Percentiles rank a stretch among this genome's conserved stretches.
These are phyloP conservation scores for Pseudonitzschia multistriata DNA, from an alignment of 108 stramenopile species.

Conservation along the genomic window DNA sequence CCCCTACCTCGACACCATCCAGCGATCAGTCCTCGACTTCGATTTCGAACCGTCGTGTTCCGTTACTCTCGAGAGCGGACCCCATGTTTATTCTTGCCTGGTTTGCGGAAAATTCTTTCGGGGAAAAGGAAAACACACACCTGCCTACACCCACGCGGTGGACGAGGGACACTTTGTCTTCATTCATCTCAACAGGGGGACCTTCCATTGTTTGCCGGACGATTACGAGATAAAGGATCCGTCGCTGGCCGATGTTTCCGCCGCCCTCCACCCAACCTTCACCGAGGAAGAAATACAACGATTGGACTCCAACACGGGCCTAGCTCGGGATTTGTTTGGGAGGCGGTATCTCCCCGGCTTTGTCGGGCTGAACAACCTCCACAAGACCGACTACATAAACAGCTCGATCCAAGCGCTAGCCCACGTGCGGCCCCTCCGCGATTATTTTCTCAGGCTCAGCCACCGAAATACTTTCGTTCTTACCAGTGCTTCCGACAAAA, in stretches of 20 bases:
- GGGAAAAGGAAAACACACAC: constrained; percentile 87
- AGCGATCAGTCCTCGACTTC: constrained; percentile 93
- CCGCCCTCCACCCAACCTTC: constrained; percentile 84
- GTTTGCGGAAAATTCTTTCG: constrained; percentile 98
- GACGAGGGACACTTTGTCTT: constrained; percentile 92
- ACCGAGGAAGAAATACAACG: constrained; percentile 56
- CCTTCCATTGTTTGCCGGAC: constrained; percentile 95
- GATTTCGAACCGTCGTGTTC: constrained; percentile 94
- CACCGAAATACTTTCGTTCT: constrained; percentile 23
- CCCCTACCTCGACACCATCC: constrained; percentile 98
- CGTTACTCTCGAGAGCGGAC: constrained; percentile 81
- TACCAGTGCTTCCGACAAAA: not conserved
- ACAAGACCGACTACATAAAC: constrained; percentile 93
- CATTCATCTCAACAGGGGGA: constrained; percentile 77
- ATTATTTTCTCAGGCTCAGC: constrained; percentile 81
- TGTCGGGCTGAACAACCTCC: constrained; percentile 93
- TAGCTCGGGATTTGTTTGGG: constrained; percentile 90
- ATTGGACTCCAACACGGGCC: constrained; percentile 72
- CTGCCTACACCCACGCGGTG: constrained; percentile 94
- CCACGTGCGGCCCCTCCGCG: constrained; percentile 88
- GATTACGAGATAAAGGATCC: constrained; percentile 91
- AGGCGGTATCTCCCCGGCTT: constrained; percentile 93
- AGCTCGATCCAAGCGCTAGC: constrained; percentile 89
- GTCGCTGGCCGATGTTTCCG: constrained; percentile 82
- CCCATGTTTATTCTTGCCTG: constrained; percentile 96